Base-by-base conservation (phyloP, 140 eudicot species). In the Senecio squalidus region DNA sequence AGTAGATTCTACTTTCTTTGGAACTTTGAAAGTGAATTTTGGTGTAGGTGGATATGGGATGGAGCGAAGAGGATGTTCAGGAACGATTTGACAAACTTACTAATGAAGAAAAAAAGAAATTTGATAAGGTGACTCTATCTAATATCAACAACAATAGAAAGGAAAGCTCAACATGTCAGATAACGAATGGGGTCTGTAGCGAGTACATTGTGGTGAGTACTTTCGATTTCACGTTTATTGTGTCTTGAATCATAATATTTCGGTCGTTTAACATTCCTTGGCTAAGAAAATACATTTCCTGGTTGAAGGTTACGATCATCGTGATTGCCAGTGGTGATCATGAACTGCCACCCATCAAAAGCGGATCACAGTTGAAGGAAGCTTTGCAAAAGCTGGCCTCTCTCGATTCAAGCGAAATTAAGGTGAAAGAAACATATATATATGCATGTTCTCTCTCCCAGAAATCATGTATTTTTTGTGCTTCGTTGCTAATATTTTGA, bases 111-210 rank as follows among this genome's bases (percentile, higher is more conserved):
- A 79, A 88, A 43, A 85, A 88, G 4, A 86, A 86, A 63, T 86
- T 86, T 58, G 89, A 83, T 62, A 93, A 83, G 68, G 95, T 82
- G 73, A 86, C 95, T 26, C 70, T 86, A 14, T 83, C 83, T 60
- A 86, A 82, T 25, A 81, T 86, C 60, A 75, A 86, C 75, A 82
- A 69, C 71, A 80, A 82, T 9, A 80, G 54, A 60, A 82, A 68
- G 74, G 74, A 75, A 66, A 77, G 75, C 60, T 30, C 88, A 58
- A 74, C 70, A 13, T 52, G 28, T 52, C 77, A 62, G 60, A 71
- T 77, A 62, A 36, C 79, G 26, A 74, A 73, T 68, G 95, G 81
- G 27, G 80, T 76, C 66, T 72, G 83, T 69, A 86, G 80, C 27
- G 88, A 86, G 81, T 82, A 86, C 68, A 86, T 86, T 28, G 95